Evolutionary conservation across 495 filamentous ascomycete species (phyloP), one percentile per base, ranked within the genome.

Genomic region (Opeltia flavorubescens): DNA sequence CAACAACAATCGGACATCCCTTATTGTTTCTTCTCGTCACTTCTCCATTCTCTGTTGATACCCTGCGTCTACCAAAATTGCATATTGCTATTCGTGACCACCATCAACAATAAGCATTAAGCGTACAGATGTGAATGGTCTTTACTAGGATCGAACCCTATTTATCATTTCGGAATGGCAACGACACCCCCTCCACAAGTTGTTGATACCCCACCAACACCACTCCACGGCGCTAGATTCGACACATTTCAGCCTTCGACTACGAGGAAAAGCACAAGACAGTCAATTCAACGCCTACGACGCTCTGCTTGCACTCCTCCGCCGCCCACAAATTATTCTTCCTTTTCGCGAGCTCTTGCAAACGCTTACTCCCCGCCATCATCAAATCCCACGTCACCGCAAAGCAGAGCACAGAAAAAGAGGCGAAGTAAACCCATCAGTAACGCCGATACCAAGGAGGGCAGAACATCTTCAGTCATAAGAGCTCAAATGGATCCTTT

Each of bases 181-280:
- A 65, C 77, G 35, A 86, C 86, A 52, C 81, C 83, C 31, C 79
- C 80, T 15, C 77, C 77, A 33, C 65, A 70, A 31, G 68, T 71
- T 26, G 66, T 67, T 34, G 59, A 72, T 48, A 80, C 81, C 31
- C 87, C 87, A 40, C 68, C 76, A 40, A 83, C 86, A 31, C 87
- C 87, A 15, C 76, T 73, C 29, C 76, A 80, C 65, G 83, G 83
- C 40, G 59, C 74, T 43, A 77, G 70, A 55, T 71, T 75, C 48
- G 84, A 93, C 64, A 59, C 65, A 43, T 86, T 78, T 62, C 75
- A 82, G 51, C 82, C 83, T 21, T 86, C 81, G 60, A 68, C 63
- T 2, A 68, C 67, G 39, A 71, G 65, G 15, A 64, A 65, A 48
- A 72, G 65, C 33, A 64, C 69, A 31, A 68, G 74, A 51, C 53